These are phyloP conservation scores for Phytophthora crassamura DNA, from an alignment of 352 stramenopile species.

Conservation along the genomic window DNA sequence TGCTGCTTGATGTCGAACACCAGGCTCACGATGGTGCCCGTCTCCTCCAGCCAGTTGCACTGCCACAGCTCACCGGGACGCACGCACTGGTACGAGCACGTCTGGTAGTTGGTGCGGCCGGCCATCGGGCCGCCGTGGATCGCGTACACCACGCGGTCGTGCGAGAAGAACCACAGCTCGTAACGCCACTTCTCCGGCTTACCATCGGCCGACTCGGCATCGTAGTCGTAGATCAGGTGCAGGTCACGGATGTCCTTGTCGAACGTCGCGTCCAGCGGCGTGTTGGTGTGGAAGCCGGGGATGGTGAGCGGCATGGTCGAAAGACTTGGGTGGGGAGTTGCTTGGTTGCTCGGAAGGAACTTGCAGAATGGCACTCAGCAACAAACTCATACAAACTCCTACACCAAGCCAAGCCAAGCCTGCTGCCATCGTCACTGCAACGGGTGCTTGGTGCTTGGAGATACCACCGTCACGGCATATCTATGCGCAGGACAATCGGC, in stretches of 20 bases:
- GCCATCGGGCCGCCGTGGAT: slow-evolving; percentile 49
- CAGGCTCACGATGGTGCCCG: slow-evolving; percentile 41
- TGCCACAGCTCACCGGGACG: slow-evolving; percentile 45
- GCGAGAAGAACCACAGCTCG: slow-evolving; percentile 49
- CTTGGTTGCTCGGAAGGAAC: too few relatives aligned
- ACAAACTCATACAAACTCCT: too few relatives aligned
- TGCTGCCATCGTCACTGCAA: too few relatives aligned
- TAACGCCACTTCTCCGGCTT: slow-evolving; percentile 49
- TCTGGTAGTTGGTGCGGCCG: slow-evolving; percentile 43
- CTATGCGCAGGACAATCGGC: too few relatives aligned
- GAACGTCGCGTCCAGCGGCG: slow-evolving; percentile 38
- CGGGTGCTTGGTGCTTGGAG: too few relatives aligned
- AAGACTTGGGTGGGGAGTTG: too few relatives aligned
- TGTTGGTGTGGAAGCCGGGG: slow-evolving; percentile 42
- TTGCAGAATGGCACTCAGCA: too few relatives aligned
- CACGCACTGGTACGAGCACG: slow-evolving; percentile 41
- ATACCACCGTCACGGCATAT: too few relatives aligned
- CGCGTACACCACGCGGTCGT: slow-evolving; percentile 44
- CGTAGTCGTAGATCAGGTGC: slow-evolving; percentile 47
- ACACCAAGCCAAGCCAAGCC: too few relatives aligned
- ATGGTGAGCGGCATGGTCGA: too few relatives aligned
- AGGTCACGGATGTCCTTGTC: slow-evolving; percentile 42
- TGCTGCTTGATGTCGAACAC: slow-evolving; percentile 43
- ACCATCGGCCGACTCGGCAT: slow-evolving; percentile 32
- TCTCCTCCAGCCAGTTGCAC: slow-evolving; percentile 49